Conservation (phyloP, 139 green algal genomes). For the Coccomyxa sp. region DNA sequence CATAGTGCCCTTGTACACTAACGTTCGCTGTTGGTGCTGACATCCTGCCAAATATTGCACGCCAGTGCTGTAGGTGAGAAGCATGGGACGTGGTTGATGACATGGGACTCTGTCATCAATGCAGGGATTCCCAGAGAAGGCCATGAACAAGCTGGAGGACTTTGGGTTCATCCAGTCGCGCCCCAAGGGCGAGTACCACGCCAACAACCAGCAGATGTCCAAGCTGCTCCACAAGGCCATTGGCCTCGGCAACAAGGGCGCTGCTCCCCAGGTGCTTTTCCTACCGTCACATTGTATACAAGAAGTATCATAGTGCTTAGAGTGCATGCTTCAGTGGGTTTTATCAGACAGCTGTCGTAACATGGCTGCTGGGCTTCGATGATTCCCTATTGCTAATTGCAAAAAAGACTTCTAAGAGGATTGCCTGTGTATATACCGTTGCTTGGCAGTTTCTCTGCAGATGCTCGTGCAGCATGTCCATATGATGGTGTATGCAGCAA, state of each 20-base stretch:
- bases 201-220: constrained; percentile 98
- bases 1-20: neutral
- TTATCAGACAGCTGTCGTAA: neutral
- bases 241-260: constrained; percentile 65
- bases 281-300: neutral
- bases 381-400: no score
- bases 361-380: neutral
- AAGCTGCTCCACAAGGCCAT: constrained; percentile 99
- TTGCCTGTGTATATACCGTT: no score
- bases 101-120: neutral
- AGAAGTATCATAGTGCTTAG: neutral
- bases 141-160: constrained; percentile 94
- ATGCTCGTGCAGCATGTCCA: no score
- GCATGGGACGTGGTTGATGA: no score
- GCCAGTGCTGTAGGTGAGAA: no score
- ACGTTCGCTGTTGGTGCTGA: neutral
- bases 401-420: no score
- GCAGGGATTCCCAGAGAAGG: constrained; percentile 82
- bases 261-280: constrained; percentile 7
- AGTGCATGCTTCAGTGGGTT: neutral
- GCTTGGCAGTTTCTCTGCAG: no score
- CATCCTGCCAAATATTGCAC: neutral
- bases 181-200: constrained; percentile 91
- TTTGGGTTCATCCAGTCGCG: constrained; percentile 93
- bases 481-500: no score